phyloP scores from a whole-genome alignment of 768 basidiomycete species.

The Leccinum barrowsii region DNA sequence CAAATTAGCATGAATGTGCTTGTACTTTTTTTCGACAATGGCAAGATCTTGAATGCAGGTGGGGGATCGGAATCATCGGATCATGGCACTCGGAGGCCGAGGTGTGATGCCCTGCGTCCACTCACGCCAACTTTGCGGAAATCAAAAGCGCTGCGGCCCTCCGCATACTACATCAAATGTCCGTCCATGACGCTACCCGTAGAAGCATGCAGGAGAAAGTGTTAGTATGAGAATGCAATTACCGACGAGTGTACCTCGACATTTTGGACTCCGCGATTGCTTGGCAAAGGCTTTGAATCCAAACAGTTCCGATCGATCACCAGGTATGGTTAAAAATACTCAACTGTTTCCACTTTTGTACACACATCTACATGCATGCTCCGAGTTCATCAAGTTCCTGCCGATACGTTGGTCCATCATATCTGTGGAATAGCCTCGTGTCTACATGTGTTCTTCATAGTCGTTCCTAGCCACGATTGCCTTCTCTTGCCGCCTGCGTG shows the following conservation, averaged over 20 bases:
- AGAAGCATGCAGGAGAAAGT: background rate
- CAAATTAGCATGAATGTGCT: background rate
- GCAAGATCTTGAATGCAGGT: background rate
- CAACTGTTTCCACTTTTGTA: background rate
- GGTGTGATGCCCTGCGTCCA: background rate
- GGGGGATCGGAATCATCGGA: background rate
- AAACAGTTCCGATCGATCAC: background rate
- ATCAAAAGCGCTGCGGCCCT: background rate
- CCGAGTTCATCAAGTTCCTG: background rate
- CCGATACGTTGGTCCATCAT: background rate
- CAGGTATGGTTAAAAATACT: background rate
- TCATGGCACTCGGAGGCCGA: background rate
- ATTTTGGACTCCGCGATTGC: conserved; percentile 1
- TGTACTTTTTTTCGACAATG: background rate
- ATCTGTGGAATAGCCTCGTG: background rate
- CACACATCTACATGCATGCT: background rate
- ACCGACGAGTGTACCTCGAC: background rate
- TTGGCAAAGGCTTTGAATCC: background rate
- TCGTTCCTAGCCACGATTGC: background rate
- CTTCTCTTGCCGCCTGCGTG: background rate
- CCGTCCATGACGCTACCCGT: conserved; percentile 6
- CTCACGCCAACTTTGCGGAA: background rate
- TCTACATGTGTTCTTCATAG: background rate
- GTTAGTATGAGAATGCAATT: background rate
- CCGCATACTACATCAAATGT: background rate